Base-by-base conservation (phyloP, 306 rosid species). In the Ormosia emarginata region DNA sequence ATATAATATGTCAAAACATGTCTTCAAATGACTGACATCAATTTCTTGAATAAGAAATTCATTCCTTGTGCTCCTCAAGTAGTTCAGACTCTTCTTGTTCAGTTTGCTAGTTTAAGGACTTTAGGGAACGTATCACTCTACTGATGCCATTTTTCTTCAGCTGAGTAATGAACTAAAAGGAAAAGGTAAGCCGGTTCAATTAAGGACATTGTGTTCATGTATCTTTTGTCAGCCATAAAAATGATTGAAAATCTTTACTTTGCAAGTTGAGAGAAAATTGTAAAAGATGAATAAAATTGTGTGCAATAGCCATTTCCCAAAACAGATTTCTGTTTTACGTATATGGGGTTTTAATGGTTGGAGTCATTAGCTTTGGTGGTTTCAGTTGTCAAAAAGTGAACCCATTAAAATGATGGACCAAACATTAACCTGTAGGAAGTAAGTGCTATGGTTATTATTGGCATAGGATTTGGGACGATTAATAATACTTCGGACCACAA, bases 401-500 rank as follows among this genome's bases (percentile, higher is more conserved):
- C 52, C 80, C 71, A 33, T 11, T 0, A n/a, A 6, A 24, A 47
- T 43, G 75, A 74, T 47, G 71, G 71, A 78, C 83, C 76, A 43
- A 78, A 56, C 74, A 69, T 71, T 63, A 52, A 65, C 83, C 80
- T 78, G 65, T 47, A 34, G 9, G 58, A 74, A 84, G 10, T 18
- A 67, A 58, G 81, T 79, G 81, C 74, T 39, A 47, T 41, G 68
- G 84, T 79, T 67, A 84, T 67, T 79, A 84, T 84, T 67, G 74
- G 47, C 68, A 64, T 32, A 71, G 65, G 53, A 70, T 83, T 78
- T 46, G 50, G 83, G 41, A 56, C 67, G 77, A 72, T 79, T 46
- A 79, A 74, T 49, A 47, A 83, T 78, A 53, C 47, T 77, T 78
- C 7, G 83, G 80, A 83, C 83, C 86, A 83, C 86, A 71, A 64